Evolutionary conservation across 768 basidiomycete genomes (phyloP), one percentile per base, ranked within the genome.

Genomic region (Boletus rubescentipes): DNA sequence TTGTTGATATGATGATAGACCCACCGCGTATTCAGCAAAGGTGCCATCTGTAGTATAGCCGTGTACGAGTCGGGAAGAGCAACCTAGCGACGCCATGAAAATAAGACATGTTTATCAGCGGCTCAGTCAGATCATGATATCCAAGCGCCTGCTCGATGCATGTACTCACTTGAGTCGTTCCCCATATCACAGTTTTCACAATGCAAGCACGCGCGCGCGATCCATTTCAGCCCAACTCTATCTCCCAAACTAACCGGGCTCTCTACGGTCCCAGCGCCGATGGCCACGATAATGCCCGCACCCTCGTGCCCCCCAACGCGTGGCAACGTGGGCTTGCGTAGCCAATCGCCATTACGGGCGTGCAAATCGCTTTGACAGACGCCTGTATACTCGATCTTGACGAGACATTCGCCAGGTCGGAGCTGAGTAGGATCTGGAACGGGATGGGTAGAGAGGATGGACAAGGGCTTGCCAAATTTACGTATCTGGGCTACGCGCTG

Each of bases 1-100:
- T n/a, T 1, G 2, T 12, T 5, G 7, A 34, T 9, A 16, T 18
- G 18, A 26, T 4, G 29, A 23, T 46, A 15, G 8, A 45, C 67
- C 60, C 20, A 76, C 71, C 37, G 62, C 58, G 50, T 76, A 78
- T 61, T 77, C 61, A 9, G 62, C 54, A 66, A 79, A 80, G 20
- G 74, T 70, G n/a, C 79, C 80, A 51, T 79, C 75, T 30, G 72
- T 67, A 4, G 68, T 69, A 65, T 64, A 79, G 1, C 81, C 79
- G 4, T 60, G 47, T 16, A 39, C 2, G 10, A 43, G 21, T 26
- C 3, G 18, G 2, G 44, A 0, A 16, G 61, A 2, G 31, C 65
- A 67, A 23, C 42, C 65, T 67, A 15, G 48, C 45, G 39, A 45
- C 45, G 18, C 11, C 39, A 54, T 35, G 11, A 12, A 31, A 20